These are phyloP conservation scores for Trichoderma gamsii DNA, from an alignment of 495 filamentous ascomycete genomes.

Conservation along the genomic window DNA sequence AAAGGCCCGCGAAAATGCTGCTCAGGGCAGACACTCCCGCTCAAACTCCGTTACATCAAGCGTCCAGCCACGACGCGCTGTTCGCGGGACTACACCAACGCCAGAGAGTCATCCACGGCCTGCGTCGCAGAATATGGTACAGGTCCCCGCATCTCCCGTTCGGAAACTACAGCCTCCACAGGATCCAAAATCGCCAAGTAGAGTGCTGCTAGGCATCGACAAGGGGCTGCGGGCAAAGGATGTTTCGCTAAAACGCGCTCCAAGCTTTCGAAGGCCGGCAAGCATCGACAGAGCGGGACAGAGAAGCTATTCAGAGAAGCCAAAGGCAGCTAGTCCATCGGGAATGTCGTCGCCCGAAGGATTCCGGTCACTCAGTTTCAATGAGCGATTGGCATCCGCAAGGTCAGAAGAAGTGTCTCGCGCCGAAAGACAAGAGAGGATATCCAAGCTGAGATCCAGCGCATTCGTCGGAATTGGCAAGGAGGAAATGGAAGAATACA, in stretches of 20 bases:
- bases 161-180: slow-evolving; percentile 38
- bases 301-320: slow-evolving; percentile 38
- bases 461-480: slow-evolving; percentile 69
- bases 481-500: slow-evolving; percentile 60
- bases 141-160: slow-evolving; percentile 79
- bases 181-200: slow-evolving; percentile 65
- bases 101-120: slow-evolving; percentile 22
- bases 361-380: slow-evolving; percentile 66
- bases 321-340: slow-evolving; percentile 30
- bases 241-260: slow-evolving; percentile 75
- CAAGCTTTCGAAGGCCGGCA: slow-evolving; percentile 36
- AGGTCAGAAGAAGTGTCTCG: slow-evolving; percentile 50
- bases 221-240: slow-evolving; percentile 77
- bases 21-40: slow-evolving; percentile 12
- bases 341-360: slow-evolving; percentile 20
- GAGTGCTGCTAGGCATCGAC: slow-evolving; percentile 81
- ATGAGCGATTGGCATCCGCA: slow-evolving; percentile 72
- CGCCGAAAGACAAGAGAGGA: slow-evolving; percentile 47
- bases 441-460: slow-evolving; percentile 55
- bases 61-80: neutral
- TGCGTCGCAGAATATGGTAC: slow-evolving; percentile 45
- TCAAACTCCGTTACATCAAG: neutral
- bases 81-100: slow-evolving; percentile 17
- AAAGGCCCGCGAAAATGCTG: slow-evolving; percentile 38
- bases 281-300: slow-evolving; percentile 24